phyloP scores from a whole-genome alignment of 2,329 filamentous ascomycete species.

The Fusarium equiseti region DNA sequence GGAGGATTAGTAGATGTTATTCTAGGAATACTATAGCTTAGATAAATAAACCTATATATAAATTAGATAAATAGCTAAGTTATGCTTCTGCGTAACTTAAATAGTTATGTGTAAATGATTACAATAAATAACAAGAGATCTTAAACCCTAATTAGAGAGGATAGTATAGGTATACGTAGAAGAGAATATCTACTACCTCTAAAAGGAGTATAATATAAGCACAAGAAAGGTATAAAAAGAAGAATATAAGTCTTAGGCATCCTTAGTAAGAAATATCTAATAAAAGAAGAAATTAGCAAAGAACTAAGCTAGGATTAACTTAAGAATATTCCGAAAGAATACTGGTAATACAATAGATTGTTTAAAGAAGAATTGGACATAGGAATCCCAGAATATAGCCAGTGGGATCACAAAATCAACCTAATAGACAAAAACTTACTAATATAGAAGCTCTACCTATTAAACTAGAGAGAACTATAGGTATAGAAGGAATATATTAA shows the following conservation, averaged over 20 bases:
- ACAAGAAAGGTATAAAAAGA: neutral
- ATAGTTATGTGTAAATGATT: neutral
- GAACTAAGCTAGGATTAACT: neutral
- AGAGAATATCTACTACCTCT: no score
- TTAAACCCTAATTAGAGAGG: neutral
- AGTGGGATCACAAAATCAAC: neutral
- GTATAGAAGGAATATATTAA: neutral
- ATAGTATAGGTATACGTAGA: neutral
- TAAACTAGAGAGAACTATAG: neutral
- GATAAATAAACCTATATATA: no score
- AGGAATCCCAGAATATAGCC: neutral
- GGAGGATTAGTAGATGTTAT: no score
- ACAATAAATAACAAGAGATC: neutral
- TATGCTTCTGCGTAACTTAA: neutral
- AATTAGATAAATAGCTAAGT: no score
- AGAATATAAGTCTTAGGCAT: neutral
- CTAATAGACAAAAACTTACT: neutral
- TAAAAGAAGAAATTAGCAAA: neutral
- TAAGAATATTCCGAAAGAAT: neutral
- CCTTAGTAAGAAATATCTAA: no score
- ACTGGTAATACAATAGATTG: neutral
- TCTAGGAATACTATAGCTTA: no score
- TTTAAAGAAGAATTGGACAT: neutral
- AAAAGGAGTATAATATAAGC: no score
- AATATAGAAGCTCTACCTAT: neutral